Evolutionary conservation across 306 rosid species (phyloP).

Genomic region (Fagus sylvatica): DNA sequence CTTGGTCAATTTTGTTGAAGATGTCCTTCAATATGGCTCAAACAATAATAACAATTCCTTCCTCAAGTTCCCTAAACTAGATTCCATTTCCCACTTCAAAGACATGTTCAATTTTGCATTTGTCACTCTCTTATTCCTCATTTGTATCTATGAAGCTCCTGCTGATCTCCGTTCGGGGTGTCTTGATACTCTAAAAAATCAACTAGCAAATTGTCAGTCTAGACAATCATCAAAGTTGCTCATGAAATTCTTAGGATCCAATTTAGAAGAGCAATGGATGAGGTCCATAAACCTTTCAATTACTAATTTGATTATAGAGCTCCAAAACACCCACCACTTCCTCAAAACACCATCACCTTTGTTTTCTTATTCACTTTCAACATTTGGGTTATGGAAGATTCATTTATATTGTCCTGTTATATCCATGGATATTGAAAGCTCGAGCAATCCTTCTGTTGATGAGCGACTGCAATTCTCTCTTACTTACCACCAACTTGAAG

Average conservation of each 20-base stretch:
- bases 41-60: conserved; percentile 40
- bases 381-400: conserved; percentile 75
- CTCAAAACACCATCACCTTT: conserved; percentile 70
- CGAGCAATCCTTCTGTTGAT: conserved; percentile 51
- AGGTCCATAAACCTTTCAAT: conserved; percentile 82
- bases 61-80: conserved; percentile 51
- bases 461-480: conserved; percentile 82
- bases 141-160: conserved; percentile 87
- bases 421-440: conserved; percentile 59
- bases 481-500: conserved; percentile 78
- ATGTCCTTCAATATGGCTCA: conserved; percentile 74
- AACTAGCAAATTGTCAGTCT: conserved; percentile 41
- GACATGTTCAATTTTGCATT: conserved; percentile 70
- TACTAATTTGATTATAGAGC: conserved; percentile 76
- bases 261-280: conserved; percentile 90
- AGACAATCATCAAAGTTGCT: conserved; percentile 52
- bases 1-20: conserved; percentile 60
- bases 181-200: conserved; percentile 46
- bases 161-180: conserved; percentile 52
- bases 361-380: conserved; percentile 67
- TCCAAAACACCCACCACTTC: conserved; percentile 36
- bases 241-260: conserved; percentile 76
- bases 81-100: conserved; percentile 38
- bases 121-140: conserved; percentile 63
- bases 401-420: conserved; percentile 86